A percentile compares a stretch with the other conserved stretches of the same genome.
These are phyloP conservation scores for Coemansia sp. DNA, from an alignment of 192 early-diverging fungal genomes.

Conservation along the genomic window DNA sequence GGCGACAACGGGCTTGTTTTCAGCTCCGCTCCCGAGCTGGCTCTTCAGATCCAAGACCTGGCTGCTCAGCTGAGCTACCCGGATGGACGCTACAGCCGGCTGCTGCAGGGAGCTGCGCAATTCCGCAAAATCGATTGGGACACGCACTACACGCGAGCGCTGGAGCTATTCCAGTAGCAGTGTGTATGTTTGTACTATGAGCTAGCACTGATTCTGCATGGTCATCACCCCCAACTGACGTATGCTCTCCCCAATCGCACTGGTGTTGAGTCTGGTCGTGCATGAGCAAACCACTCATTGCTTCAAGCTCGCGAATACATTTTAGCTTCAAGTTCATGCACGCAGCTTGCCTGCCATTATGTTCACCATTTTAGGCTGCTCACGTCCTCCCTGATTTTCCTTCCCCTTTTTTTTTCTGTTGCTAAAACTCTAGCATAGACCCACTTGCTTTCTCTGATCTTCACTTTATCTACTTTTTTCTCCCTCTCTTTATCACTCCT, in stretches of 20 bases:
- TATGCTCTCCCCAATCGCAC: constrained; percentile 1
- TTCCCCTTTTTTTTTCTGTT: not conserved
- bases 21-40: constrained; percentile 59
- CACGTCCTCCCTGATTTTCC: not conserved
- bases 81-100: constrained; percentile 27
- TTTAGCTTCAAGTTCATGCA: not conserved
- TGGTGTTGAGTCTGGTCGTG: not conserved
- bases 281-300: not conserved
- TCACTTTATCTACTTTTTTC: constrained; percentile 10
- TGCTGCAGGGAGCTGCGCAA: constrained; percentile 41
- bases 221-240: constrained; percentile 5
- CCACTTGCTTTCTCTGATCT: constrained; percentile 1
- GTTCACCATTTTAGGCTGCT: not conserved
- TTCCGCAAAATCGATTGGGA: constrained; percentile 48
- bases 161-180: constrained; percentile 25
- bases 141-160: constrained; percentile 36
- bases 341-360: not conserved
- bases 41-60: constrained; percentile 60
- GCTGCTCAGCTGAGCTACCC: constrained; percentile 24
- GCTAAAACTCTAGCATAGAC: not conserved
- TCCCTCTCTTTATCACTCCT: not conserved
- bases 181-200: not conserved
- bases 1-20: constrained; percentile 75
- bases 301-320: not conserved
- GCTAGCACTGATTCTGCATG: not conserved